Conservation (phyloP, 164 flowering plant genomes). For the Macadamia tetraphylla region DNA sequence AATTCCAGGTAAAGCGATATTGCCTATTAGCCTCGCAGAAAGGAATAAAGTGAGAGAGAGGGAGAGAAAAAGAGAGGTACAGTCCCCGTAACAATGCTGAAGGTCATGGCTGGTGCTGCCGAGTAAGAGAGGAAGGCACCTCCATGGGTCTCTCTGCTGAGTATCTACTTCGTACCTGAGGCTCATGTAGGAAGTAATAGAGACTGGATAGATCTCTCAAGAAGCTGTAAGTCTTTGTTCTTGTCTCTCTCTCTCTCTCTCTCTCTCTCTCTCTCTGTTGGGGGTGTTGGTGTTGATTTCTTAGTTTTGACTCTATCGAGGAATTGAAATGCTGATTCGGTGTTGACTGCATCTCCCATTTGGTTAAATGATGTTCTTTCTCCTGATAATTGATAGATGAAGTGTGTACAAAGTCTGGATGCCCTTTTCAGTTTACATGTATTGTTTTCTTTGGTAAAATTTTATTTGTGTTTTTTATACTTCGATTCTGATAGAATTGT, state of each 20-base stretch:
- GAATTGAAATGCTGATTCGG: too few species aligned
- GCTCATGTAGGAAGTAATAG: constrained; percentile 27
- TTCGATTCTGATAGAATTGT: neutral
- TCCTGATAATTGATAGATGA: too few species aligned
- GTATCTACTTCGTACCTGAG: constrained; percentile 5
- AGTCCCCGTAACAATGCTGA: neutral
- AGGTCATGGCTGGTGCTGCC: neutral
- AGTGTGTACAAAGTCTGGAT: too few species aligned
- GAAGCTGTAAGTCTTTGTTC: constrained; percentile 8
- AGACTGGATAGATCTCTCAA: constrained; percentile 7
- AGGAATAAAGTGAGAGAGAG: neutral
- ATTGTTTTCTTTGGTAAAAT: too few species aligned
- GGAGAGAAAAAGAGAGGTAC: neutral
- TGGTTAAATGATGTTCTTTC: too few species aligned
- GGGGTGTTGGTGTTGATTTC: neutral
- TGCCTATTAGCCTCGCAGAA: too few species aligned
- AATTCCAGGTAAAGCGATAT: too few species aligned
- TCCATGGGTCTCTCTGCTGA: neutral
- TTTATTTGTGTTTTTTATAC: too few species aligned
- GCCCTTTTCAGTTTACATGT: too few species aligned
- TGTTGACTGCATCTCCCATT: too few species aligned
- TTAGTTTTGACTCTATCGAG: neutral
- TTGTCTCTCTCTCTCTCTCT: too few species aligned
- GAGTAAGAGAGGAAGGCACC: neutral
- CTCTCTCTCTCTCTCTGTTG: neutral